These are phyloP conservation scores for Fusarium tupiense DNA, from an alignment of 2,329 filamentous ascomycete species.

Conservation along the genomic window DNA sequence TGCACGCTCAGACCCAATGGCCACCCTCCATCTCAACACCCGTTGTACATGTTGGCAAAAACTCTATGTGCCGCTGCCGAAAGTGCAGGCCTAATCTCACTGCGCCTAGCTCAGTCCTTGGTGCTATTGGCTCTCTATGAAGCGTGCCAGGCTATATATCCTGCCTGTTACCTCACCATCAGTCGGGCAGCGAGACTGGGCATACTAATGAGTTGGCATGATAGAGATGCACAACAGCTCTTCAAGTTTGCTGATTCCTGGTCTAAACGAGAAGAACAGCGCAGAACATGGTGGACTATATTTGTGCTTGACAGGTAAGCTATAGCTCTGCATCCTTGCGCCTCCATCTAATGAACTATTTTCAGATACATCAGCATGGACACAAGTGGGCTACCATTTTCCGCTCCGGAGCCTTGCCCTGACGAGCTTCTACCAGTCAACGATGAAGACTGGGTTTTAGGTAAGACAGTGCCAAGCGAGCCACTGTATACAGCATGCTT, in stretches of 20 bases:
- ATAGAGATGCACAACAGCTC: neutral
- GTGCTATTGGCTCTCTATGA: slow-evolving; percentile 3
- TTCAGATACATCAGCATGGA: neutral
- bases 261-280: slow-evolving; percentile 4
- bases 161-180: slow-evolving; percentile 4
- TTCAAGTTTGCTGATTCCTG: slow-evolving; percentile 6
- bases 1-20: neutral
- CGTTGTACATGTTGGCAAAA: neutral
- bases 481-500: slow-evolving; percentile 4
- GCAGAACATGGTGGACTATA: slow-evolving; percentile 9
- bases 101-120: neutral
- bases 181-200: neutral
- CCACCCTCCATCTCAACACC: neutral
- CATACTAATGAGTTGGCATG: neutral
- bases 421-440: slow-evolving; percentile 1
- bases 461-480: slow-evolving; percentile 1
- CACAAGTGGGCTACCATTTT: neutral
- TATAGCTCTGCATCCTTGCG: neutral
- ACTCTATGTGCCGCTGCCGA: slow-evolving; percentile 1
- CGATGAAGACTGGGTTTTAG: slow-evolving; percentile 1
- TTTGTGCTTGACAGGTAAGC: slow-evolving; percentile 5
- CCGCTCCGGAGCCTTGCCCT: neutral
- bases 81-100: neutral
- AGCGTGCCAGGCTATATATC: slow-evolving; percentile 4
- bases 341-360: neutral